Percentiles rank a stretch among this genome's conserved stretches.
Evolutionary conservation across 495 filamentous ascomycete species (phyloP).

Genomic region (Neurospora sp.): DNA sequence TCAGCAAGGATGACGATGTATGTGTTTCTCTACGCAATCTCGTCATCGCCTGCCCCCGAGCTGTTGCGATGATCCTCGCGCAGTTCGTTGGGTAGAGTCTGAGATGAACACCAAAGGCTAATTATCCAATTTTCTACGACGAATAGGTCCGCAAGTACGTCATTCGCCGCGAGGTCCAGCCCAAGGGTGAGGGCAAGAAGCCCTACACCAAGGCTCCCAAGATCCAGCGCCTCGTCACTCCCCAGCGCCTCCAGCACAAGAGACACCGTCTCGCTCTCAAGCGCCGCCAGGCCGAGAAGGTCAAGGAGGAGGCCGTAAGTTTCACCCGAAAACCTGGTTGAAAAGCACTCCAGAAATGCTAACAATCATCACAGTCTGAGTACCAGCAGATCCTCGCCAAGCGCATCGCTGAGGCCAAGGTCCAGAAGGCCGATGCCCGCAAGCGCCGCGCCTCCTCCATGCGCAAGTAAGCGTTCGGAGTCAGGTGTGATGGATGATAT

Average conservation of each 20-base stretch:
- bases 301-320: slow-evolving; percentile 97
- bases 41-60: slow-evolving; percentile 46
- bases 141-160: slow-evolving; percentile 91
- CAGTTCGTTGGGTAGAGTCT: slow-evolving; percentile 43
- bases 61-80: slow-evolving; percentile 34
- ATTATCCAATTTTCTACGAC: slow-evolving; percentile 23
- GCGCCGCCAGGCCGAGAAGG: slow-evolving; percentile 86
- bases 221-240: slow-evolving; percentile 98
- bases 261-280: slow-evolving; percentile 93
- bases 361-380: slow-evolving; percentile 57
- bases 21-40: slow-evolving; percentile 39
- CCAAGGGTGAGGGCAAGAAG: slow-evolving; percentile 91
- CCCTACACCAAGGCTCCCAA: slow-evolving; percentile 98
- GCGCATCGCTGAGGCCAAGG: slow-evolving; percentile 91
- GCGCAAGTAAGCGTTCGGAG: slow-evolving; percentile 60
- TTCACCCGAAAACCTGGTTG: neutral
- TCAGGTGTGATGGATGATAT: slow-evolving; percentile 28
- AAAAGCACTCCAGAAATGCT: slow-evolving; percentile 8
- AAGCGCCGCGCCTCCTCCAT: slow-evolving; percentile 95
- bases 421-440: slow-evolving; percentile 78
- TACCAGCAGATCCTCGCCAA: slow-evolving; percentile 87
- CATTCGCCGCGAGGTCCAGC: slow-evolving; percentile 92
- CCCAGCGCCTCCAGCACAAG: slow-evolving; percentile 99
- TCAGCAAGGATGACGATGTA: slow-evolving; percentile 99
- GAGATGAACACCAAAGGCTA: slow-evolving; percentile 32